Conservation (phyloP, 1,284 basidiomycete species). For the Coniophora puteana region DNA sequence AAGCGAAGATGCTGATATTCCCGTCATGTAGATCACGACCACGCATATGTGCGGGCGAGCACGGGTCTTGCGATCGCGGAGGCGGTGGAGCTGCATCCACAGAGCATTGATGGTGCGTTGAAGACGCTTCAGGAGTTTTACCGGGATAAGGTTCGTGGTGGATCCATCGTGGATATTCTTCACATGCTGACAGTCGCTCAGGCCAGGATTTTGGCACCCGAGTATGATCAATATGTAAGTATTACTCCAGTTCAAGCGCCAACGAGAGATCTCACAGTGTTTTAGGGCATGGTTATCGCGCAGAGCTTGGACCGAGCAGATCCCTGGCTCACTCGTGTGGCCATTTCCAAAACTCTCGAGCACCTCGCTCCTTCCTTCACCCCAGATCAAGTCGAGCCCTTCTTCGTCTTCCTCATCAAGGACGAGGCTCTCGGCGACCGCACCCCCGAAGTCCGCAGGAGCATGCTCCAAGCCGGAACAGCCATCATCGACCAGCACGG, state of each 20-base stretch:
- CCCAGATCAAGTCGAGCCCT: conserved; percentile 63
- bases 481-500: conserved; percentile 86
- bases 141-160: conserved; percentile 66
- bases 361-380: conserved; percentile 69
- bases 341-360: conserved; percentile 72
- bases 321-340: conserved; percentile 85
- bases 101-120: conserved; percentile 50
- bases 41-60: conserved; percentile 77
- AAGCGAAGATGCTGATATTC: background rate
- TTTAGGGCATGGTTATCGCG: conserved; percentile 90
- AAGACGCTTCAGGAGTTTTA: conserved; percentile 68
- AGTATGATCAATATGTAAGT: conserved; percentile 85
- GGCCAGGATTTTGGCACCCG: conserved; percentile 86
- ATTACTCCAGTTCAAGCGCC: background rate
- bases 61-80: conserved; percentile 77
- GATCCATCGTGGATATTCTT: conserved; percentile 5
- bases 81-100: conserved; percentile 74
- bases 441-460: conserved; percentile 75
- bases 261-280: background rate
- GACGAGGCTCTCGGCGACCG: conserved; percentile 90
- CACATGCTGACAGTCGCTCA: conserved; percentile 19
- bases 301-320: conserved; percentile 89
- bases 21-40: conserved; percentile 62
- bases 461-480: conserved; percentile 86
- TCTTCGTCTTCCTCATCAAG: conserved; percentile 87